Percentiles rank a stretch among this genome's conserved stretches.
phyloP scores from a whole-genome alignment of 345 rosid genomes.

The Psidium guajava region DNA sequence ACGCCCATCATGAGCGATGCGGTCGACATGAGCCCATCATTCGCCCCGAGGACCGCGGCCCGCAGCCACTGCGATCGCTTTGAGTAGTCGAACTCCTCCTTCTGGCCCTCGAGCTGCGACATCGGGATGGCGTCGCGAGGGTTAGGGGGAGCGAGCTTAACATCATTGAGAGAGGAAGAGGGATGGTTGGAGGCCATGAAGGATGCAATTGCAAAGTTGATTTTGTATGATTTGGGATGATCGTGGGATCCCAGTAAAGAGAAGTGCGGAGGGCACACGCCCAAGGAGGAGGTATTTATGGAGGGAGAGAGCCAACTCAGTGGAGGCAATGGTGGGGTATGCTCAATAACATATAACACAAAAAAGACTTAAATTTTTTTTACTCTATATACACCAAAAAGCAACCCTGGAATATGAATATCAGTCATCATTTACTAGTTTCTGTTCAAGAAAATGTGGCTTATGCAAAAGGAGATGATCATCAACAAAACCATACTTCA shows the following conservation, averaged over 20 bases:
- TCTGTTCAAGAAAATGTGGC: neutral
- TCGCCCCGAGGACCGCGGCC: conserved; percentile 91
- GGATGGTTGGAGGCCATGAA: neutral
- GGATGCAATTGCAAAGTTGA: neutral
- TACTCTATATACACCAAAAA: neutral
- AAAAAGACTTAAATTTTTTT: neutral
- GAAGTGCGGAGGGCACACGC: neutral
- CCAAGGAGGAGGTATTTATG: neutral
- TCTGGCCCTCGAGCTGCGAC: conserved; percentile 8
- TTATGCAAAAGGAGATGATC: neutral
- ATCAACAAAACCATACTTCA: neutral
- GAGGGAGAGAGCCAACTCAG: neutral
- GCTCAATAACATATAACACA: neutral
- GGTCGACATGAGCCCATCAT: conserved; percentile 82
- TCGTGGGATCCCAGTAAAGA: neutral
- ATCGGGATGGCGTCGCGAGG: neutral
- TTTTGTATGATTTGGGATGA: neutral
- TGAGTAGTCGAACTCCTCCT: conserved; percentile 47
- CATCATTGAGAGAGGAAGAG: neutral
- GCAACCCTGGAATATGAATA: neutral
- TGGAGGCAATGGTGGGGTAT: neutral
- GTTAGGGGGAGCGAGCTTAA: neutral
- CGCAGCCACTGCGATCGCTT: conserved; percentile 91
- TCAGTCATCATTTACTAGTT: neutral
- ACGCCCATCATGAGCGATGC: conserved; percentile 90